phyloP scores from a whole-genome alignment of 1,139 yeast species.

The Candida smagusa region DNA sequence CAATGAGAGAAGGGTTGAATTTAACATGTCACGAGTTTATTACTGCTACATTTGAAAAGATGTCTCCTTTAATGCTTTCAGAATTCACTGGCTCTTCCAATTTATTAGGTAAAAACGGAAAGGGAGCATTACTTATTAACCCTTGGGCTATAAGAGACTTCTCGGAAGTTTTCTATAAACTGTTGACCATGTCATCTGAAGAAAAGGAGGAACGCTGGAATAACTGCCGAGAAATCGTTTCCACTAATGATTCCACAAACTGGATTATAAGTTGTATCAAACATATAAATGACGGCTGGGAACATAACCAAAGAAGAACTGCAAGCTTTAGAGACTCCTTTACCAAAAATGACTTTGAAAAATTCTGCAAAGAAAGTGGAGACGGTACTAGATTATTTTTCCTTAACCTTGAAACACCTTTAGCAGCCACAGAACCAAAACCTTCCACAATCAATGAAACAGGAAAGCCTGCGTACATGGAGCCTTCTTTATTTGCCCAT shows the following conservation, averaged over 20 bases:
- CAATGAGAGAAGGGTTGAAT: conserved; percentile 96
- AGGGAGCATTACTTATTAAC: conserved; percentile 76
- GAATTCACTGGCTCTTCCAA: conserved; percentile 95
- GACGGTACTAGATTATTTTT: conserved; percentile 48
- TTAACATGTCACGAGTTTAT: conserved; percentile 93
- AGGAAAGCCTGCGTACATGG: conserved; percentile 30
- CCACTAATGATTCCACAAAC: conserved; percentile 63
- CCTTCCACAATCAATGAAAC: conserved; percentile 12
- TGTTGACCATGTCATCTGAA: conserved; percentile 58
- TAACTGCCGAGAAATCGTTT: conserved; percentile 54
- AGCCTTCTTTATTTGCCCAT: conserved; percentile 48
- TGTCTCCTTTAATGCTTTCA: conserved; percentile 81
- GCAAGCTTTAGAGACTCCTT: conserved; percentile 25
- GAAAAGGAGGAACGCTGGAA: conserved; percentile 66
- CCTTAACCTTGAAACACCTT: conserved; percentile 50
- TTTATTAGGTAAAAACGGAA: conserved; percentile 48
- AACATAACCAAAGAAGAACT: conserved; percentile 40
- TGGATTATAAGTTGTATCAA: conserved; percentile 68
- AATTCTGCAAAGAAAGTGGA: conserved; percentile 28
- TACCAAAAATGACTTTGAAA: conserved; percentile 29
- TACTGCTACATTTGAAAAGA: conserved; percentile 65
- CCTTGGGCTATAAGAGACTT: conserved; percentile 85
- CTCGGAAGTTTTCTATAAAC: conserved; percentile 56
- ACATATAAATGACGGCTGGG: conserved; percentile 63
- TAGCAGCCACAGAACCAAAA: conserved; percentile 22